phyloP scores from a whole-genome alignment of 139 green algal species.

The Astrephomene gubernaculifera region DNA sequence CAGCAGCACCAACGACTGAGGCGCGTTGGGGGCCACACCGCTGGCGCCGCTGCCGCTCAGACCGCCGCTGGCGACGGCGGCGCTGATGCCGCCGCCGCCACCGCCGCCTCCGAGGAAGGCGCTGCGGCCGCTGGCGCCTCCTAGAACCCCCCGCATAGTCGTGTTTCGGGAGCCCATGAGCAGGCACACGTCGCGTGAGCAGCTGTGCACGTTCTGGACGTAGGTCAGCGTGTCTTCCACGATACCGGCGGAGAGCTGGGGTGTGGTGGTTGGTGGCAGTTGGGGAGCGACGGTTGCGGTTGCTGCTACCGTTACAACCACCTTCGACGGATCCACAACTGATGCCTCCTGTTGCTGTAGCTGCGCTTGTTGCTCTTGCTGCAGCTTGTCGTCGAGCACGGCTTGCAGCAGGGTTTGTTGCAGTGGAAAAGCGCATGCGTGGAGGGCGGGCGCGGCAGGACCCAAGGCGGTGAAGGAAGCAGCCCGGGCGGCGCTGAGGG shows the following conservation, averaged over 20 bases:
- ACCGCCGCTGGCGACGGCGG: neutral
- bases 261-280: too few species aligned
- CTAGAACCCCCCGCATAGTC: neutral
- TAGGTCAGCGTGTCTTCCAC: neutral
- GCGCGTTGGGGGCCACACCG: neutral
- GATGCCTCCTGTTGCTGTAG: neutral
- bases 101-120: neutral
- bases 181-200: neutral
- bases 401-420: neutral
- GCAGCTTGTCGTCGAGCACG: neutral
- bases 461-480: neutral
- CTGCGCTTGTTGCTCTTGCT: neutral
- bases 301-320: too few species aligned
- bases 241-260: neutral
- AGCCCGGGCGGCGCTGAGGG: neutral
- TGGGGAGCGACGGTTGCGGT: too few species aligned
- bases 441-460: neutral
- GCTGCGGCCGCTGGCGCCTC: neutral
- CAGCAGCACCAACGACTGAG: constrained; percentile 15
- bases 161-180: too few species aligned
- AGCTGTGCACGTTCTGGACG: neutral
- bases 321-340: too few species aligned
- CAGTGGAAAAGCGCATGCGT: constrained; percentile 1
- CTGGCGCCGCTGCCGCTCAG: neutral
- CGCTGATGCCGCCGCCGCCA: neutral